Base-by-base conservation (phyloP, 306 rosid genomes). In the Macrotyloma uniflorum region DNA sequence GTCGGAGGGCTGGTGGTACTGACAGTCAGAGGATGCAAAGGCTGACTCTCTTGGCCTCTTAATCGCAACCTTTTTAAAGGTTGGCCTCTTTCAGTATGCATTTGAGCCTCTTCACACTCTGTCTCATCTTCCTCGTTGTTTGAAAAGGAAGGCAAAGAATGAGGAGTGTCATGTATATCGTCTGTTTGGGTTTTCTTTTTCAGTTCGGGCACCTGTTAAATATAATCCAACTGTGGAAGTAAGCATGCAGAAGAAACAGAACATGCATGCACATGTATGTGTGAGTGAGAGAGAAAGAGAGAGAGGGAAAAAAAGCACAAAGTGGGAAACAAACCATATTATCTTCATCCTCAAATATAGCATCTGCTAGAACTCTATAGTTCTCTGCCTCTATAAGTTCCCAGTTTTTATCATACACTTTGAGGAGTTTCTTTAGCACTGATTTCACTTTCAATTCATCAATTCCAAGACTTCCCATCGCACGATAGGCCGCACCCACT, bases 381-480 rank as follows among this genome's bases (percentile, higher is more conserved):
- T 88, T 90, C 78, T 85, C 99, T 87, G 75, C 90, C 89, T 93
- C 99, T 38, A 95, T 95, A 16, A 91, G 91, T 26, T 83, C 91
- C 99, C 99, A 95, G 58, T 93, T 86, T 76, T 83, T 93, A n/a
- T 95, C 91, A 85, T 86, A 95, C 86, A 91, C 74, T 50, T 80
- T 89, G 15, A 93, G 74, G 61, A 96, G 97, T 32, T 86, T 88
- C 81, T 91, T 93, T 67, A 93, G 65, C 36, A 87, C 98, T 1
- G 94, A 91, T 76, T 93, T 96, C 50, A 92, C 94, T 86, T 86
- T 78, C 2, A 69, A 69, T 78, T 91, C 90, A 57, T 36, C 36
- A 45, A 96, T 83, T 38, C 94, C 99, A 70, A 96, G 81, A 75
- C 11, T 76, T 77, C 38, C 45, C 99, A 96, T 96, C 51, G 99